These are phyloP conservation scores for Dentipellis sp. DNA, from an alignment of 768 basidiomycete species.

Conservation along the genomic window DNA sequence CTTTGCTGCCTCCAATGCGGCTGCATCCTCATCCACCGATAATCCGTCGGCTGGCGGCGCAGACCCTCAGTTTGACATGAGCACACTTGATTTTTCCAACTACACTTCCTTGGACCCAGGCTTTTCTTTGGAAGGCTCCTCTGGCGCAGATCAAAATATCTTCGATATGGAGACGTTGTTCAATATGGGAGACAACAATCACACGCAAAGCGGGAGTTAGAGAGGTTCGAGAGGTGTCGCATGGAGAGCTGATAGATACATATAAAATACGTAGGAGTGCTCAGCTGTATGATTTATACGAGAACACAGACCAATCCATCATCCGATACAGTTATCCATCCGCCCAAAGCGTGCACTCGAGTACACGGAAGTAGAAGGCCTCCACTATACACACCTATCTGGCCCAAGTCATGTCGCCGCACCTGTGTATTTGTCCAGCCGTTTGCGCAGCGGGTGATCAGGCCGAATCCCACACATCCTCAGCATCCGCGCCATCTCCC, in stretches of 20 bases:
- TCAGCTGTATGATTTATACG: too few relatives aligned
- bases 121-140: conserved; percentile 34
- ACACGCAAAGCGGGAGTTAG: too few relatives aligned
- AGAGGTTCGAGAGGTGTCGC: too few relatives aligned
- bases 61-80: conserved; percentile 37
- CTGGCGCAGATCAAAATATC: conserved; percentile 35
- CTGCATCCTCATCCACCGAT: conserved; percentile 14
- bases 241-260: too few relatives aligned
- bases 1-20: conserved; percentile 28
- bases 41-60: conserved; percentile 5
- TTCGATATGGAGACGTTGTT: conserved; percentile 48
- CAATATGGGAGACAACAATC: conserved; percentile 29
- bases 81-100: conserved; percentile 20
- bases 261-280: too few relatives aligned
- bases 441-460: conserved; percentile 60
- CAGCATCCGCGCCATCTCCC: conserved; percentile 42
- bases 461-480: conserved; percentile 47
- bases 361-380: too few relatives aligned
- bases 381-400: too few relatives aligned
- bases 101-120: conserved; percentile 24
- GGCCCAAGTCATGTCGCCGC: too few relatives aligned
- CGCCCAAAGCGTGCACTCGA: too few relatives aligned
- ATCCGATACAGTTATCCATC: too few relatives aligned
- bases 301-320: too few relatives aligned
- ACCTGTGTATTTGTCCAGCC: conserved; percentile 45